These are phyloP conservation scores for Paspalum notatum DNA, from an alignment of 176 grass and related monocot species.

Conservation along the genomic window DNA sequence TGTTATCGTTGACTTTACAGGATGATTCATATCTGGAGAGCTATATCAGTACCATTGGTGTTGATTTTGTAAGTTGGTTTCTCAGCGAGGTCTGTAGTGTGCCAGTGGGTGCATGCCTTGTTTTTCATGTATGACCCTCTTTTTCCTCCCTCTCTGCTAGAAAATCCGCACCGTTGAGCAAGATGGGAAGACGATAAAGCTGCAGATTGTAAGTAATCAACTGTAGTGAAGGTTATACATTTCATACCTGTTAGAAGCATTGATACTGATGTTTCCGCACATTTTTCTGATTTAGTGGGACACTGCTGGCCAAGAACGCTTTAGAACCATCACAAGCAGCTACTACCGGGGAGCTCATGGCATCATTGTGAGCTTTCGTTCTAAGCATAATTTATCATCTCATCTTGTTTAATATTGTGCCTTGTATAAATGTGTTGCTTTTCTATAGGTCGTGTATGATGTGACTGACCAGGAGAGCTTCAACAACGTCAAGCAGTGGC, in stretches of 20 bases:
- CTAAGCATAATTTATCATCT: background rate
- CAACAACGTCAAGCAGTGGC: constrained; percentile 80
- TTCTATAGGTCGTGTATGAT: constrained; percentile 71
- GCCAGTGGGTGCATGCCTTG: background rate
- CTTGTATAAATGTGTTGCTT: constrained; percentile 1
- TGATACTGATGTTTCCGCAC: constrained; percentile 2
- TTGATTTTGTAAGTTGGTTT: constrained; percentile 77
- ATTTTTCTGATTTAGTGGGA: constrained; percentile 60
- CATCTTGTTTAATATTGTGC: background rate
- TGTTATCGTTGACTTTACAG: constrained; percentile 40
- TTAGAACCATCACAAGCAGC: constrained; percentile 79
- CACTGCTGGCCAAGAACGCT: constrained; percentile 79
- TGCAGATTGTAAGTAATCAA: constrained; percentile 66
- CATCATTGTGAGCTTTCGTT: constrained; percentile 58
- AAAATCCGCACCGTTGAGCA: constrained; percentile 85
- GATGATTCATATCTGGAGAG: constrained; percentile 87
- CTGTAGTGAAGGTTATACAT: background rate
- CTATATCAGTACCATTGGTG: constrained; percentile 87
- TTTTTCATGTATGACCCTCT: constrained; percentile 2
- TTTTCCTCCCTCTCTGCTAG: constrained; percentile 35
- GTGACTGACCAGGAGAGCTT: constrained; percentile 80
- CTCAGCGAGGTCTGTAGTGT: constrained; percentile 4
- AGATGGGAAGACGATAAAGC: constrained; percentile 89
- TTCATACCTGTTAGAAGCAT: background rate
- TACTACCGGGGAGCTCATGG: constrained; percentile 82